These are phyloP conservation scores for Litsea cubeba DNA, from an alignment of 164 flowering plant species.

Conservation along the genomic window DNA sequence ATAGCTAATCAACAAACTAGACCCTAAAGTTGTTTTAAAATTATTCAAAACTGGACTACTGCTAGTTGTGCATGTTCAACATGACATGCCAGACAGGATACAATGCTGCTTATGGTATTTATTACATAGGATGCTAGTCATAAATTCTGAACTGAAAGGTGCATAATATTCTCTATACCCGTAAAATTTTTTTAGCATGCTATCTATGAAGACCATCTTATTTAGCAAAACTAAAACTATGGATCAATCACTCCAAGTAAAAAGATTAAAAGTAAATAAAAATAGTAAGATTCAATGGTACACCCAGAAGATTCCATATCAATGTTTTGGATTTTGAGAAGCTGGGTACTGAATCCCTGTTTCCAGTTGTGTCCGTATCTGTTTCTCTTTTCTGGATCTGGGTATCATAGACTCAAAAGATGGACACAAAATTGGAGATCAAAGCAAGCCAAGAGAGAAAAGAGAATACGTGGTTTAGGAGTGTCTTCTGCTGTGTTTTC, in stretches of 20 bases:
- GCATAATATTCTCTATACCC: background rate
- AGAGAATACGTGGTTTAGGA: conserved; percentile 48
- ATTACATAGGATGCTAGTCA: background rate
- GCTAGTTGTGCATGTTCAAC: background rate
- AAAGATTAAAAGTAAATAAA: no score
- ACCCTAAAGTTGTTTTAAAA: background rate
- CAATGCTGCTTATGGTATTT: background rate
- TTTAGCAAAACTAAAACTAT: background rate
- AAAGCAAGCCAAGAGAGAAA: background rate
- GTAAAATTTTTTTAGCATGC: background rate
- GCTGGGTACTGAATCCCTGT: background rate
- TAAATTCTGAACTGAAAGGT: background rate
- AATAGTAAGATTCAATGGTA: background rate
- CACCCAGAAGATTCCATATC: background rate
- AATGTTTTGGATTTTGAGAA: background rate
- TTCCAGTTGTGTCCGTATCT: no score
- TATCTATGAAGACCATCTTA: background rate
- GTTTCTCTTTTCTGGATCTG: no score
- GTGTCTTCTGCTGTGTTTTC: conserved; percentile 70
- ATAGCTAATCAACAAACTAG: conserved; percentile 1
- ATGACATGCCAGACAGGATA: background rate
- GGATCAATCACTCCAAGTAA: background rate
- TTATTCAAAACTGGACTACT: background rate
- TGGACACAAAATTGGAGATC: background rate
- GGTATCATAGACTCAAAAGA: no score